Base-by-base conservation (phyloP, 179 eudicot genomes). In the Vitellaria paradoxa region DNA sequence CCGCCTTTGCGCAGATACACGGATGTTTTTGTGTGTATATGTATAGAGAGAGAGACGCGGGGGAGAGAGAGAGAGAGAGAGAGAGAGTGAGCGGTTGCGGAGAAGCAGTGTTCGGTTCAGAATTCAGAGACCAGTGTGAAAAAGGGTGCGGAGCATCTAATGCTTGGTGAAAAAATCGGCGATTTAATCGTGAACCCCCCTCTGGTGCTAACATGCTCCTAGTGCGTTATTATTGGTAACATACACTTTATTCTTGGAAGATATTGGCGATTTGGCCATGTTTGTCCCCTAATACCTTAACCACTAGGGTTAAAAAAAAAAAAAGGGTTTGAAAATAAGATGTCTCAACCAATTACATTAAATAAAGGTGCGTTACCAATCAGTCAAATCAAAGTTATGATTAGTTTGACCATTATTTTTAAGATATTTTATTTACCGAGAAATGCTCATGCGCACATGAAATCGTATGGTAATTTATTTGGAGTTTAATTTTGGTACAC, bases 191-290 rank as follows among this genome's bases (percentile, higher is more conserved):
- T 52, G 23, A 6, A 70, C 30, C 5, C 9, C 42, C 30, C 15
- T 5, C 18, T 52, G 9, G 18, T 40, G 79, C 78, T 76, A 76
- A 76, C 72, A 20, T 66, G 72, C 72, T 52, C 72, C 64, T 0
- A 3, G 52, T 12, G 72, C 3, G 10, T 13, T 40, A 64, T 15
- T 47, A 18, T 17, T 42, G 11, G 61, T 63, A 64, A 17, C 24
- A 46, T 24, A 49, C 77, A 49, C 69, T 7, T 24, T 66, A 65
- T 37, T 53, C 63, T 65, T 20, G 47, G 5, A 53, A 55, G 59
- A 37, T 30, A 37, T 30, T 30, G 37, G 50, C 66, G 78, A 76
- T 66, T 21, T 53, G 63, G 78, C 72, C 78, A 76, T 40, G 14
- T 9, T 23, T 37, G 78, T 76, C 65, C 30, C 53, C 63, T 76